Conservation (phyloP, 768 basidiomycete species). For the Boletus rufocinnamomeus region DNA sequence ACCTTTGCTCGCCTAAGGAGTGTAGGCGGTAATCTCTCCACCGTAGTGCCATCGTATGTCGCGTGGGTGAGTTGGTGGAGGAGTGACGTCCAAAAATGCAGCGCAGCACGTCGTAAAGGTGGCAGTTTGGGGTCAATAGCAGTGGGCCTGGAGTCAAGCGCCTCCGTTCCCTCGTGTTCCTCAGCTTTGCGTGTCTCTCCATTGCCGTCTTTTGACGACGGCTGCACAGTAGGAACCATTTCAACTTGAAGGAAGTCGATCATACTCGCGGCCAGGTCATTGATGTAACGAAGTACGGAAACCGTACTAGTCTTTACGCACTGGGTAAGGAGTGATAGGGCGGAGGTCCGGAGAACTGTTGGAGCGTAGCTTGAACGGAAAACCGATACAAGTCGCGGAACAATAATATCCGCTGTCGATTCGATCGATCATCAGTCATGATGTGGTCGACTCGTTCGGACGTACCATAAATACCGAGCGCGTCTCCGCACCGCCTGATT, state of each 20-base stretch:
- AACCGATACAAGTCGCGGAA: constrained; percentile 70
- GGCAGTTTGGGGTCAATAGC: constrained; percentile 66
- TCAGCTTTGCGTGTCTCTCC: constrained; percentile 4
- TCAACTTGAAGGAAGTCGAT: constrained; percentile 77
- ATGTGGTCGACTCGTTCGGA: constrained; percentile 4
- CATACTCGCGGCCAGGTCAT: constrained; percentile 65
- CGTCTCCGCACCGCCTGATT: constrained; percentile 69
- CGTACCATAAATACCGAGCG: constrained; percentile 69
- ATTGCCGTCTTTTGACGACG: constrained; percentile 22
- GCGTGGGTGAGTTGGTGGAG: constrained; percentile 60
- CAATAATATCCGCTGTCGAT: constrained; percentile 60
- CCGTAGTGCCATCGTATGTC: constrained; percentile 43
- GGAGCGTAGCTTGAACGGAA: constrained; percentile 64
- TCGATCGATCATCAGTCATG: constrained; percentile 2
- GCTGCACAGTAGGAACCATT: constrained; percentile 35
- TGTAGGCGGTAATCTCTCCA: constrained; percentile 25
- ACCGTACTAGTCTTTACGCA: constrained; percentile 65
- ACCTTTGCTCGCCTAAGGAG: constrained; percentile 53
- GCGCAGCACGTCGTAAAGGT: constrained; percentile 77
- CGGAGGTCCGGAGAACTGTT: constrained; percentile 68
- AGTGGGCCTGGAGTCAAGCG: constrained; percentile 59
- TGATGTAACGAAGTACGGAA: constrained; percentile 61
- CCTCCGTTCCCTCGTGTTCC: constrained; percentile 11
- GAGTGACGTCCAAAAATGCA: constrained; percentile 78
- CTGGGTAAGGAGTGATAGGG: constrained; percentile 70